phyloP scores from a whole-genome alignment of 257 asterid genomes.

The Solanum chmielewskii region DNA sequence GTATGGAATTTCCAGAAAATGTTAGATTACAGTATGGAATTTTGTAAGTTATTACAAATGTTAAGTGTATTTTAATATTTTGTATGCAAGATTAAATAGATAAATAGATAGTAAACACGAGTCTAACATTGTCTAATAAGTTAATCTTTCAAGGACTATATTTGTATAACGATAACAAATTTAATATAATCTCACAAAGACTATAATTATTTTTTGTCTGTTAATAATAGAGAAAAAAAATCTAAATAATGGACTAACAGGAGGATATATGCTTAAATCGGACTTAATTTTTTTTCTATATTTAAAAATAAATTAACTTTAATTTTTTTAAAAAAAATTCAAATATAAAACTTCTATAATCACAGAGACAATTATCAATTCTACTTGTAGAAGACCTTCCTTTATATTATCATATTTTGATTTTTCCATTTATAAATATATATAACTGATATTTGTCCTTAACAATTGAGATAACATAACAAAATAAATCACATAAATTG shows the following conservation, averaged over 20 bases:
- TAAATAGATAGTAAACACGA: no score
- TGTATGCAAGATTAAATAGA: neutral
- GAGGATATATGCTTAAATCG: neutral
- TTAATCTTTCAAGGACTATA: neutral
- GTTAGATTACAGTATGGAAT: neutral
- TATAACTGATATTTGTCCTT: neutral
- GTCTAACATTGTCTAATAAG: no score
- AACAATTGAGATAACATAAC: neutral
- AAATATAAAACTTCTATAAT: neutral
- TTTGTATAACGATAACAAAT: no score
- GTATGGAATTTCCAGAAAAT: neutral
- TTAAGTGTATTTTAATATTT: neutral
- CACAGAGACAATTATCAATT: neutral
- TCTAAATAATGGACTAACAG: neutral
- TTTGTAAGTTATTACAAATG: neutral
- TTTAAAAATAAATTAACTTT: neutral
- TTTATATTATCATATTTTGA: neutral
- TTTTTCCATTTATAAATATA: neutral
- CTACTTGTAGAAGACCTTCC: neutral
- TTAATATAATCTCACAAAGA: no score
- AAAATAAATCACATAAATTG: neutral
- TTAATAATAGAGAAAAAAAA: neutral
- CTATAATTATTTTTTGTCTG: neutral
- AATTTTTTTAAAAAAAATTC: neutral
- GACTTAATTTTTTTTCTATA: neutral